Base-by-base conservation (phyloP, 768 basidiomycete species). In the Lentinula guzmanii region DNA sequence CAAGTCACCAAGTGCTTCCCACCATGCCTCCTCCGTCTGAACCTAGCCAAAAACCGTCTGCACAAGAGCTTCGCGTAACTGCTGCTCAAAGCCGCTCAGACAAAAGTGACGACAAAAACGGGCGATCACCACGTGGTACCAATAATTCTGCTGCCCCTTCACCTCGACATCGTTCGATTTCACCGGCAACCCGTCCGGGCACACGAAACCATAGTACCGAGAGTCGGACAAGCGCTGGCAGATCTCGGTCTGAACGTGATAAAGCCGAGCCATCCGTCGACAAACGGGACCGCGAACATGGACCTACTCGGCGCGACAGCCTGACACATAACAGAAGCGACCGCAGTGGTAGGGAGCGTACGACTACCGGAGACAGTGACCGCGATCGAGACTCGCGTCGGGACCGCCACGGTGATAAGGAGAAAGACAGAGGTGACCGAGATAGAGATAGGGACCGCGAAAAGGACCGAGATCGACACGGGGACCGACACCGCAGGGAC, bases 11-110 rank as follows among this genome's bases (percentile, higher is more conserved):
- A 33, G 65, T 68, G 34, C 70, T 68, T n/a, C 79, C 82, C 39
- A 68, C 69, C 1, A 93, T 93, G 90, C 89, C 88, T 11, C 91
- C 92, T 4, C 91, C 91, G 16, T 79, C 76, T 28, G 84, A 79
- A 52, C 91, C 91, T 2, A 93, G 91, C 66, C 89, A 91, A 67
- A 91, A 90, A 0, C 73, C 77, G 5, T 89, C 87, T 9, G 90
- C 90, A 1, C 89, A 91, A 65, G 91, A 91, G 66, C 78, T 92
- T 15, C 82, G 91, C 54, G 89, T 90, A 69, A 91, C 88, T 2
- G 91, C 90, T 5, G 89, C 87, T 67, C 86, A 89, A 67, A 59
- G 46, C 79, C 83, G 15, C 81, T 86, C 46, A 70, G 70, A 39
- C 77, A 77, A 76, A 62, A 64, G 66, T 21, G 82, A 82, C 34